Percentiles rank a stretch among this genome's conserved stretches.
These are phyloP conservation scores for Butyriboletus loyo DNA, from an alignment of 768 basidiomycete genomes.

Conservation along the genomic window DNA sequence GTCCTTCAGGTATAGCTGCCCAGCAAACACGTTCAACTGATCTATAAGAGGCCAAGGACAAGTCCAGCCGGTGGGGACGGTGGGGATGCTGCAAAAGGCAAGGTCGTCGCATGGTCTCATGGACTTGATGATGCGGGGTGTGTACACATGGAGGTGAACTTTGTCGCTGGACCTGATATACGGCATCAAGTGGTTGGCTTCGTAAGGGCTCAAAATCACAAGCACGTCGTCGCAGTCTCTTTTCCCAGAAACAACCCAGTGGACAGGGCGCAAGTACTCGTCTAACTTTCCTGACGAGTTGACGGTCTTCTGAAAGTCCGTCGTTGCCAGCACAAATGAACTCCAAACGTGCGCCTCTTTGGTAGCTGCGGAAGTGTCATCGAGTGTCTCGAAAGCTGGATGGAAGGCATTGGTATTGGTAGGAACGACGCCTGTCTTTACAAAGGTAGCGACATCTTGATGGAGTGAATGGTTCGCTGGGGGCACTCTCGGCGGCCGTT, in stretches of 20 bases:
- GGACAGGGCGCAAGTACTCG: constrained; percentile 29
- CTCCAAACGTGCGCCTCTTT: constrained; percentile 24
- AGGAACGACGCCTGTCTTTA: constrained; percentile 29
- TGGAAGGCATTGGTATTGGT: constrained; percentile 18
- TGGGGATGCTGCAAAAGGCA: constrained; percentile 8
- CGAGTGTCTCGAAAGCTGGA: constrained; percentile 11
- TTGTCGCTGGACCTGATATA: constrained; percentile 29
- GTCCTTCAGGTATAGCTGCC: background rate
- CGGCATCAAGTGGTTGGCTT: constrained; percentile 38
- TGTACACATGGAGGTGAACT: constrained; percentile 42
- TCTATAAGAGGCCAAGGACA: background rate
- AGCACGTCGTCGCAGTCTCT: background rate
- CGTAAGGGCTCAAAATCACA: constrained; percentile 39
- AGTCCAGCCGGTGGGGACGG: background rate
- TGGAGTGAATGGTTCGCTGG: constrained; percentile 24
- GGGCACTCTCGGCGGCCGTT: constrained; percentile 32
- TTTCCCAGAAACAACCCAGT: constrained; percentile 25
- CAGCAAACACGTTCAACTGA: background rate
- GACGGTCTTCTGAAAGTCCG: constrained; percentile 17
- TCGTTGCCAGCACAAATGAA: constrained; percentile 12
- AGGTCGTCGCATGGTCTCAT: constrained; percentile 39
- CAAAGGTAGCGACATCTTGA: constrained; percentile 19
- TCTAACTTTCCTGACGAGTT: background rate
- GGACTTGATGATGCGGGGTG: constrained; percentile 34
- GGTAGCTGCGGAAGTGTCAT: background rate